Conservation (phyloP, 495 filamentous ascomycete species). For the Talaromyces trachyspermus region DNA sequence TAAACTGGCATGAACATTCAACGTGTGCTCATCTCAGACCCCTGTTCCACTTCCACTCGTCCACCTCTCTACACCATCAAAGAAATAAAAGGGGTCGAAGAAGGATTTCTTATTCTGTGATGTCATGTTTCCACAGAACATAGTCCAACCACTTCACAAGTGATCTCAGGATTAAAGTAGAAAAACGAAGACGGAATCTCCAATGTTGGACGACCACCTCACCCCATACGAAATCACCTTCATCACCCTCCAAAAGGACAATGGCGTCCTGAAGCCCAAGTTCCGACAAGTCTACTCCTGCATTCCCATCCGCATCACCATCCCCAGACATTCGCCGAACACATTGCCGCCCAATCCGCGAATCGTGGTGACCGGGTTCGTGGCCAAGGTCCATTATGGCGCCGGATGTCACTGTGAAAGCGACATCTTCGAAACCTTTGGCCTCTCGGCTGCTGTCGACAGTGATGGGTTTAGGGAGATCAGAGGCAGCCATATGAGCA, state of each 20-base stretch:
- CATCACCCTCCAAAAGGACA: background rate
- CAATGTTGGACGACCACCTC: background rate
- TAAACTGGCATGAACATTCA: too few relatives aligned
- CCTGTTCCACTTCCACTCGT: too few relatives aligned
- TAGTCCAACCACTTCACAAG: too few relatives aligned
- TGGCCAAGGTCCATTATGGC: conserved; percentile 1
- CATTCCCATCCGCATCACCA: conserved; percentile 2
- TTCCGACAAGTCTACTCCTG: background rate
- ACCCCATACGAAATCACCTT: background rate
- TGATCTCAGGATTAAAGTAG: too few relatives aligned
- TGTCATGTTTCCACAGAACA: too few relatives aligned
- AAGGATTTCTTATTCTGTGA: too few relatives aligned
- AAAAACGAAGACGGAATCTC: too few relatives aligned
- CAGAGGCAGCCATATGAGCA: background rate
- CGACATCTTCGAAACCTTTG: background rate
- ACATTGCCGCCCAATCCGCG: background rate
- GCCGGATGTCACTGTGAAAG: background rate
- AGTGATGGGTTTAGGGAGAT: conserved; percentile 4
- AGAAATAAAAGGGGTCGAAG: too few relatives aligned
- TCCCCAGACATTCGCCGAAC: background rate
- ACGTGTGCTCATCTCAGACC: too few relatives aligned
- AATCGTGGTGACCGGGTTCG: background rate
- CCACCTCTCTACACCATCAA: too few relatives aligned
- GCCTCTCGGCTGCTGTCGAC: background rate
- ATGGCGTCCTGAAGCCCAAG: conserved; percentile 3